Evolutionary conservation across 805 yeast genomes (phyloP), one percentile per base, ranked within the genome.

Genomic region (Blastobotrys peoriensis): DNA sequence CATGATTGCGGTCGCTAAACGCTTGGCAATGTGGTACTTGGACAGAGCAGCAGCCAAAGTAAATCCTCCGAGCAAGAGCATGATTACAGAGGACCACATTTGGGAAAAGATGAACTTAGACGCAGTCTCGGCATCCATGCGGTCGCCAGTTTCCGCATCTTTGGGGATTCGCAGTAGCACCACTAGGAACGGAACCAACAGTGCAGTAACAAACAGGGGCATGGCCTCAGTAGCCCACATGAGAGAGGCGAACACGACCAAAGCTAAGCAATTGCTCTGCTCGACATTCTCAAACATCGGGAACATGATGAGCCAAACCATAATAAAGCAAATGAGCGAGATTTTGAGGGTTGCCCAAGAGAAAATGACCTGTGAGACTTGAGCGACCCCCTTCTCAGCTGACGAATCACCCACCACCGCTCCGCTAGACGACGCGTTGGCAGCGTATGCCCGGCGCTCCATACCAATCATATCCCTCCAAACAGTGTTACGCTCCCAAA

Each of bases 211-310:
- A 64, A 86, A 93, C 36, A 91, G 68, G 4, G 98, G 98, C 51
- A 91, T 78, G 0, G 96, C 78, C 60, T 91, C 98, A 8, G 97
- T 86, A 0, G 98, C 97, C 98, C 98, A 91, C 20, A 89, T 68
- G 40, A 89, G 59, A 0, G 97, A 88, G 1, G 95, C 81, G 54
- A 86, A 78, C 3, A 84, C 73, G 38, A 93, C 71, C 3, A 91
- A 68, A 0, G 97, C 95, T 60, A 91, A 74, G 65, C 98, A 87
- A 57, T 87, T 79, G 48, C 82, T 84, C 53, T 83, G 85, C 4
- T 65, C 69, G 1, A 87, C 82, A 5, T 81, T 74, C 30, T 74
- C 68, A 22, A 61, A 50, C 13, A 73, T 54, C 2, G 75, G 64
- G 9, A 64, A 42, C 4, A 69, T 50, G 23, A 81, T 56, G 27